Conservation (phyloP, 441 rosid genomes). For the Francoa sonchifolia region DNA sequence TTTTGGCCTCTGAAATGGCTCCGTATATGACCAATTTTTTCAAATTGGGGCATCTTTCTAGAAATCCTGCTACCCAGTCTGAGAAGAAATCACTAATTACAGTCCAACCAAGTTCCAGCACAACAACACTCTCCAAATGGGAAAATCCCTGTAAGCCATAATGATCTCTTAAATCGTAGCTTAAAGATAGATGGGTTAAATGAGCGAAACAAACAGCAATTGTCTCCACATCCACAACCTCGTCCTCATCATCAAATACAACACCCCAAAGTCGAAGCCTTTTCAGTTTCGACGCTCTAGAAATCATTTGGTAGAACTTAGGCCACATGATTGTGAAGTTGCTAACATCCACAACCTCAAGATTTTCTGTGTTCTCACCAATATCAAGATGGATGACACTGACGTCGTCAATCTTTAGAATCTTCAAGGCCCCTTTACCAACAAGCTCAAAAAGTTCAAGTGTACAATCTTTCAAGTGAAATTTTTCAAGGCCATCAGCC, state of each 20-base stretch:
- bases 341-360: constrained; percentile 56
- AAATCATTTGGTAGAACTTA: constrained; percentile 65
- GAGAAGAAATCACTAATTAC: constrained; percentile 48
- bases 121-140: constrained; percentile 37
- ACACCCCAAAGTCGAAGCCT: constrained; percentile 75
- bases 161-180: constrained; percentile 51
- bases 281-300: constrained; percentile 48
- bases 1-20: constrained; percentile 53
- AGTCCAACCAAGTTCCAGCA: constrained; percentile 72
- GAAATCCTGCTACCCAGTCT: constrained; percentile 52
- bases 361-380: constrained; percentile 48
- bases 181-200: constrained; percentile 50
- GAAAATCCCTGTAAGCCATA: constrained; percentile 51
- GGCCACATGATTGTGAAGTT: constrained; percentile 64
- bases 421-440: constrained; percentile 63
- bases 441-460: constrained; percentile 59
- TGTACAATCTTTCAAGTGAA: constrained; percentile 60
- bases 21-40: constrained; percentile 55
- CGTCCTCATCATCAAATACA: constrained; percentile 54
- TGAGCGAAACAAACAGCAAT: constrained; percentile 52
- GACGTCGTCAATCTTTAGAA: constrained; percentile 60
- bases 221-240: constrained; percentile 54
- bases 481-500: constrained; percentile 47
- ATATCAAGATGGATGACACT: constrained; percentile 55
- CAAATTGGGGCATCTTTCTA: constrained; percentile 52